Evolutionary conservation across 148 eudicot species (phyloP).

Genomic region (Gaultheria prostrata): DNA sequence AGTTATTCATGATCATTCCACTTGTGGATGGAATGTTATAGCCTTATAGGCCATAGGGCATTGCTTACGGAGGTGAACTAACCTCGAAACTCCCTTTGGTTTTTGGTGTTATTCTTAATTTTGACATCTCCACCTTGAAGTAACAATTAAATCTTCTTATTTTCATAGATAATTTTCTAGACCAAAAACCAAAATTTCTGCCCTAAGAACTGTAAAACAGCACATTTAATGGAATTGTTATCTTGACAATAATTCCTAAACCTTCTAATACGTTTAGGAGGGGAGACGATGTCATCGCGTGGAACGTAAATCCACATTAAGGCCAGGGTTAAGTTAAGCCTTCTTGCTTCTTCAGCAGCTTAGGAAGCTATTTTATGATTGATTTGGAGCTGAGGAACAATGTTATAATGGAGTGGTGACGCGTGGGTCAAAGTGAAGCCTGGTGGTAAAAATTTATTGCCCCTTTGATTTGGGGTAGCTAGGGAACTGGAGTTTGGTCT

Average conservation of each 20-base stretch:
- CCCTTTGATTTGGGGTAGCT: neutral
- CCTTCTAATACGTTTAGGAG: neutral
- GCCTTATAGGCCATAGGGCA: neutral
- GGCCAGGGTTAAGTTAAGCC: neutral
- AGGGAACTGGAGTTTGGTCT: neutral
- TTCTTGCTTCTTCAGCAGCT: neutral
- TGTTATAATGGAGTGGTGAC: neutral
- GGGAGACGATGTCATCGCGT: neutral
- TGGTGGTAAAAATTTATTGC: neutral
- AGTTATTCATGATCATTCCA: neutral
- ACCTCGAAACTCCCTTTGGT: neutral
- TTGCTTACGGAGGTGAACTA: neutral
- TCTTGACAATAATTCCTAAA: neutral
- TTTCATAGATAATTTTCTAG: neutral
- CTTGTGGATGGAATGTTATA: neutral
- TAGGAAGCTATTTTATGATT: neutral
- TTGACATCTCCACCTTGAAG: neutral
- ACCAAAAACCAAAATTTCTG: neutral
- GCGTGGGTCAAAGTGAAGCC: neutral
- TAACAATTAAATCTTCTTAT: neutral
- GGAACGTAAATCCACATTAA: neutral
- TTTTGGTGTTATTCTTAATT: neutral
- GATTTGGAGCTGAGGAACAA: neutral
- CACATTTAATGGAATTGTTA: neutral
- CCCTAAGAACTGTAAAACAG: neutral